Evolutionary conservation across 805 yeast genomes (phyloP).

Genomic region (Saturnispora besseyi): DNA sequence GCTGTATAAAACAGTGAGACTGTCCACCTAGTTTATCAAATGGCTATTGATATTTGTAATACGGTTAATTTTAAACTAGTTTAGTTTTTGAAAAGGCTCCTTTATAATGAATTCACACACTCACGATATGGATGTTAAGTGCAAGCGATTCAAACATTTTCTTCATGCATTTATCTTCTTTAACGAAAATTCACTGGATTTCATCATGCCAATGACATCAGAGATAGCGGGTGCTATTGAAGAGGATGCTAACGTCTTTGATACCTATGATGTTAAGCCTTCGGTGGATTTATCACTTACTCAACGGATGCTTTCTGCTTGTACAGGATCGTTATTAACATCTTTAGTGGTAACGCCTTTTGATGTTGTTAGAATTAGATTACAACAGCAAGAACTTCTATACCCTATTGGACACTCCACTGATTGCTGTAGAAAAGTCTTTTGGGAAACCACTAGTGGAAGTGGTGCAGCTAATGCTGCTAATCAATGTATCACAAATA

Average conservation of each 20-base stretch:
- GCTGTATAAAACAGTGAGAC: not conserved
- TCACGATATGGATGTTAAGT: not conserved
- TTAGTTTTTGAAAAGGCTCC: not conserved
- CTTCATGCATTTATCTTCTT: conserved; percentile 4
- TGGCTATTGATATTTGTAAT: no score
- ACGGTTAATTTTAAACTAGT: no score
- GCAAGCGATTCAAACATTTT: conserved; percentile 7
- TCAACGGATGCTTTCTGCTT: conserved; percentile 72
- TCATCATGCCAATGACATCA: conserved; percentile 31
- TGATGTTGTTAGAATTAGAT: conserved; percentile 68
- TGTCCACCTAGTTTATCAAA: not conserved
- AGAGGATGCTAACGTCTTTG: conserved; percentile 22
- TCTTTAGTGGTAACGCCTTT: conserved; percentile 71
- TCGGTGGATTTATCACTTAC: conserved; percentile 34
- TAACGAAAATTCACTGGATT: conserved; percentile 3
- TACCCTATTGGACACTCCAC: conserved; percentile 28
- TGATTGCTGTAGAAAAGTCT: conserved; percentile 32
- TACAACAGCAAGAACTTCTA: conserved; percentile 66
- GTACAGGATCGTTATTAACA: conserved; percentile 65
- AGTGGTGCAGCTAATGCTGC: not conserved
- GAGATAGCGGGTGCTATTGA: conserved; percentile 34
- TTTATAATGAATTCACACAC: conserved; percentile 1
- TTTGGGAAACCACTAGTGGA: conserved; percentile 23
- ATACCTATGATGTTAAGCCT: not conserved
- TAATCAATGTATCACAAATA: conserved; percentile 13